Conservation (phyloP, 495 filamentous ascomycete genomes). For the Parathielavia hyrcaniae region DNA sequence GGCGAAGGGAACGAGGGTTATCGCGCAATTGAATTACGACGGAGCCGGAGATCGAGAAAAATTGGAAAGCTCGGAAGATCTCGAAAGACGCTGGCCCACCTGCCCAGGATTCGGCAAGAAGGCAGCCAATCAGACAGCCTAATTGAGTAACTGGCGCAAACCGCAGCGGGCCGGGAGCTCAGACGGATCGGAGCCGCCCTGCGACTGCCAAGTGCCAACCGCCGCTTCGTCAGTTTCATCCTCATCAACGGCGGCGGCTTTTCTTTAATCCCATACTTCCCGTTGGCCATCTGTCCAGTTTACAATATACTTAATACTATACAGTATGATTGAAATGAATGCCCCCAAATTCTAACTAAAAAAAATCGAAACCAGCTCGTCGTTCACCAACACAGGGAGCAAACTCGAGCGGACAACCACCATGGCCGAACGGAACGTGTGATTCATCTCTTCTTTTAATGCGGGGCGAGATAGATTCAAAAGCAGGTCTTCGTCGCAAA, state of each 20-base stretch:
- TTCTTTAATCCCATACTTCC: too few relatives aligned
- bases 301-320: too few relatives aligned
- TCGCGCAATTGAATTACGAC: conserved; percentile 25
- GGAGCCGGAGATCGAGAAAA: conserved; percentile 24
- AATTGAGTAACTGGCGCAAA: conserved; percentile 21
- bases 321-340: neutral
- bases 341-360: neutral
- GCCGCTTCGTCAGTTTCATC: neutral
- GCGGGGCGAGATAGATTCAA: neutral
- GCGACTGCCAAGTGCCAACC: neutral
- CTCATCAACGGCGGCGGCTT: neutral
- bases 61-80: conserved; percentile 34
- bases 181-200: conserved; percentile 1
- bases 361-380: neutral
- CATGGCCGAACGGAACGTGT: neutral
- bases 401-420: neutral
- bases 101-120: conserved; percentile 24
- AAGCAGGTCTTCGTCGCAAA: neutral
- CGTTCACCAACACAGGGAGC: neutral
- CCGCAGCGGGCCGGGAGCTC: conserved; percentile 15
- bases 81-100: conserved; percentile 30
- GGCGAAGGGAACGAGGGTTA: conserved; percentile 22
- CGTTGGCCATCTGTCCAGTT: too few relatives aligned
- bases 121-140: conserved; percentile 26
- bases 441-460: neutral